Conservation (phyloP, 176 grass and related monocot genomes). For the Aegilops tauschii region DNA sequence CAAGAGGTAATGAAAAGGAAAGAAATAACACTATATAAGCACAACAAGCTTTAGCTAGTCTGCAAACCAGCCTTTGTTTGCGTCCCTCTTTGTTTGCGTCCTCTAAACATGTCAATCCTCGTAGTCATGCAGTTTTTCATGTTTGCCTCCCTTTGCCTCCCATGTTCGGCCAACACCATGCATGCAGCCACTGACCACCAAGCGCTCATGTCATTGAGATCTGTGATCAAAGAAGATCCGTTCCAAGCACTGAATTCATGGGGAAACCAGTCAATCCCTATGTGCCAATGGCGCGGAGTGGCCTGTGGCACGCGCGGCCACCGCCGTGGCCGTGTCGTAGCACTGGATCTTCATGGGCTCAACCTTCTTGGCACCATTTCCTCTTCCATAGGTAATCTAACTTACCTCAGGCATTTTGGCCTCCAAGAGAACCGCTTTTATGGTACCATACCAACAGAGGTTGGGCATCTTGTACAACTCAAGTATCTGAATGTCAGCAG, state of each 20-base stretch:
- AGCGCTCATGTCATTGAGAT: background rate
- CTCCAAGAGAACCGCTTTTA: background rate
- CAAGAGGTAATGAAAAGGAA: background rate
- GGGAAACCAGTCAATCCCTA: background rate
- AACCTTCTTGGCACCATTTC: background rate
- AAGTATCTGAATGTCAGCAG: background rate
- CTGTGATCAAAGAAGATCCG: background rate
- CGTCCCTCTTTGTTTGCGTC: background rate
- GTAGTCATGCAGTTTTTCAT: background rate
- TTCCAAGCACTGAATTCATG: background rate
- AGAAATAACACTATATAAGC: background rate
- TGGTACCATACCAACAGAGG: conserved; percentile 2
- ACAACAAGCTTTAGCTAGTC: background rate
- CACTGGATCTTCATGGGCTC: background rate
- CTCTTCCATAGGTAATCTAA: background rate
- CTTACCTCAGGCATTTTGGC: background rate
- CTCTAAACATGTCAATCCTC: background rate
- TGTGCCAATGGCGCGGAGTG: conserved; percentile 1
- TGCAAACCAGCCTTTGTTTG: background rate
- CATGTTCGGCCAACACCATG: background rate
- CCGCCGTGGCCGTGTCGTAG: background rate
- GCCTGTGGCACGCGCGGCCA: background rate
- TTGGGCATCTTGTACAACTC: background rate
- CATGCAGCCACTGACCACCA: background rate
- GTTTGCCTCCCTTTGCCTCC: background rate